Evolutionary conservation across 805 yeast genomes (phyloP).

Genomic region (Debaryomyces maramus): DNA sequence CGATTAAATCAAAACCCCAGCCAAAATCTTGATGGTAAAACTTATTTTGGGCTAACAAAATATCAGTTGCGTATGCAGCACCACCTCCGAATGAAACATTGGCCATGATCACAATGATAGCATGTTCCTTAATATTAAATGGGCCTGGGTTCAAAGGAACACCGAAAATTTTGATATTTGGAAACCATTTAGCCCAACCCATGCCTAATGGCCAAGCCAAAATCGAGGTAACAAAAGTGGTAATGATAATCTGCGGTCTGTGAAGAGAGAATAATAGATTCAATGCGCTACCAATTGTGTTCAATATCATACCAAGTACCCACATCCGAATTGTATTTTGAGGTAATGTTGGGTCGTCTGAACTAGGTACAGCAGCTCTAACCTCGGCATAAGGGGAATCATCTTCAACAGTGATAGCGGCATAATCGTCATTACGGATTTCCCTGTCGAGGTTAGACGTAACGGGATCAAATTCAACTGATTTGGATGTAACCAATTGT

Average conservation of each 20-base stretch:
- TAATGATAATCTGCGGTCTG: conserved; percentile 52
- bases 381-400: conserved; percentile 65
- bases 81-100: conserved; percentile 42
- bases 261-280: conserved; percentile 61
- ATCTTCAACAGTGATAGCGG: conserved; percentile 42
- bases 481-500: conserved; percentile 11
- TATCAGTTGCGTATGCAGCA: conserved; percentile 59
- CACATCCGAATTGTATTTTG: conserved; percentile 58
- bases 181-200: conserved; percentile 42
- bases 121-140: conserved; percentile 65
- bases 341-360: conserved; percentile 49
- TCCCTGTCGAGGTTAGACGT: conserved; percentile 25
- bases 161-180: conserved; percentile 33
- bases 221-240: conserved; percentile 56
- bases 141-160: conserved; percentile 54
- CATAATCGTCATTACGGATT: conserved; percentile 33
- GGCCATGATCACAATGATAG: conserved; percentile 53
- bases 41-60: conserved; percentile 50
- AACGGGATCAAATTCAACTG: conserved; percentile 35
- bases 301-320: conserved; percentile 50
- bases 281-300: conserved; percentile 57
- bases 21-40: conserved; percentile 36
- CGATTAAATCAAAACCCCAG: conserved; percentile 9
- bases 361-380: conserved; percentile 56
- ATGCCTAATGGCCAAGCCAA: conserved; percentile 62